Evolutionary conservation across 1,284 basidiomycete genomes (phyloP).

Genomic region (Testicularia cyperi): DNA sequence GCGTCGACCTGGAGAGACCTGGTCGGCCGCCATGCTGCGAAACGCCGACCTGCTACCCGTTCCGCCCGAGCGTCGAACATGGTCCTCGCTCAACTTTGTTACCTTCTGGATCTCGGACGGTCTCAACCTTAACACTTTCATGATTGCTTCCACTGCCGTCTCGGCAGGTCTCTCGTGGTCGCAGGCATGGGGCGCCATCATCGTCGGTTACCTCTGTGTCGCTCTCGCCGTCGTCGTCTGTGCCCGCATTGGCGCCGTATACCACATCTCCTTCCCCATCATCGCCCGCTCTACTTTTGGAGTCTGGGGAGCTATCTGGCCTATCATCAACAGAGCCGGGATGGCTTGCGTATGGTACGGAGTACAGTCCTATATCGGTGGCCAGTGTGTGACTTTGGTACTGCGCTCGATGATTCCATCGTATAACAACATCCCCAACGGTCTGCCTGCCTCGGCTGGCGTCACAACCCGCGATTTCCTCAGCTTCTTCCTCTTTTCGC

Average conservation of each 20-base stretch:
- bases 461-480: conserved; percentile 73
- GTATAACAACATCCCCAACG: conserved; percentile 71
- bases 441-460: conserved; percentile 71
- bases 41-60: conserved; percentile 50
- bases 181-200: conserved; percentile 45
- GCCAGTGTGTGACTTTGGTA: conserved; percentile 71
- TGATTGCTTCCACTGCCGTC: conserved; percentile 33
- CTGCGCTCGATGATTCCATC: conserved; percentile 68
- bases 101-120: conserved; percentile 55
- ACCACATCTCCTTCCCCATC: conserved; percentile 73
- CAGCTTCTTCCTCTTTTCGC: conserved; percentile 84
- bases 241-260: conserved; percentile 69
- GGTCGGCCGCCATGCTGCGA: conserved; percentile 26
- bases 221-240: conserved; percentile 76
- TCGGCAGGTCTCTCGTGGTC: conserved; percentile 46
- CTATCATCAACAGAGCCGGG: conserved; percentile 71
- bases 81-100: conserved; percentile 40
- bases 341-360: conserved; percentile 70
- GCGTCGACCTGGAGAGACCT: conserved; percentile 24
- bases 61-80: conserved; percentile 37
- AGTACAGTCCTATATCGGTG: conserved; percentile 65
- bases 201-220: conserved; percentile 71
- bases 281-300: conserved; percentile 73
- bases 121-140: conserved; percentile 48
- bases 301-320: conserved; percentile 79